A percentile compares a stretch with the other conserved stretches of the same genome.
Conservation (phyloP, 805 yeast species). For the Candida pseudoglaebosa region DNA sequence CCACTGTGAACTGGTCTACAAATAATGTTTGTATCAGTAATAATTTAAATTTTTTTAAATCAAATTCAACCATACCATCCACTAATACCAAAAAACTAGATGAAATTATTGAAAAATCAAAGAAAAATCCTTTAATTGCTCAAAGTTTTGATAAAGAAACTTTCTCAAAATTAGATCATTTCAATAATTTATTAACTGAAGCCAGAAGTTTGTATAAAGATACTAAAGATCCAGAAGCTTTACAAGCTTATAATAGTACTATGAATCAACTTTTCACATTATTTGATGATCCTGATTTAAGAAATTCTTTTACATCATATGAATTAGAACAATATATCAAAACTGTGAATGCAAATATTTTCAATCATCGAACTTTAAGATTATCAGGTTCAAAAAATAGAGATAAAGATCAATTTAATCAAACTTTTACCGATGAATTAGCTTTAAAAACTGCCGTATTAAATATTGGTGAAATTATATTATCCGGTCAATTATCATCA, state of each 20-base stretch:
- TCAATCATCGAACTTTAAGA: constrained; percentile 27
- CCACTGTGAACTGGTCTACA: constrained; percentile 9
- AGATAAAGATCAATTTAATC: constrained; percentile 33
- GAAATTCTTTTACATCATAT: constrained; percentile 13
- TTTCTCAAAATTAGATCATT: constrained; percentile 20
- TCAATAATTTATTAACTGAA: constrained; percentile 25
- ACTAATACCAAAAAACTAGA: constrained; percentile 14
- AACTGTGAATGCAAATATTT: constrained; percentile 22
- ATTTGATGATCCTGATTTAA: constrained; percentile 19
- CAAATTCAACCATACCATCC: constrained; percentile 5
- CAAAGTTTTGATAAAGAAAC: constrained; percentile 18
- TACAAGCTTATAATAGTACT: constrained; percentile 14
- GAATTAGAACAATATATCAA: constrained; percentile 22
- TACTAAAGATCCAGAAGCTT: constrained; percentile 13
- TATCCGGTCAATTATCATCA: constrained; percentile 24
- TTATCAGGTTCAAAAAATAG: constrained; percentile 31
- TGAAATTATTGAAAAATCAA: constrained; percentile 16
- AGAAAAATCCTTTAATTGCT: constrained; percentile 20
- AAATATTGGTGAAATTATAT: constrained; percentile 25
- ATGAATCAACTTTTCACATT: constrained; percentile 15
- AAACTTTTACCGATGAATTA: constrained; percentile 25
- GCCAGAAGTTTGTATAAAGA: constrained; percentile 16
- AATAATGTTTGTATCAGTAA: constrained; percentile 7
- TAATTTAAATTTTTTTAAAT: constrained; percentile 5
- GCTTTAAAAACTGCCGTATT: constrained; percentile 30